Evolutionary conservation across 306 rosid genomes (phyloP).

Genomic region (Vigna trinervia): DNA sequence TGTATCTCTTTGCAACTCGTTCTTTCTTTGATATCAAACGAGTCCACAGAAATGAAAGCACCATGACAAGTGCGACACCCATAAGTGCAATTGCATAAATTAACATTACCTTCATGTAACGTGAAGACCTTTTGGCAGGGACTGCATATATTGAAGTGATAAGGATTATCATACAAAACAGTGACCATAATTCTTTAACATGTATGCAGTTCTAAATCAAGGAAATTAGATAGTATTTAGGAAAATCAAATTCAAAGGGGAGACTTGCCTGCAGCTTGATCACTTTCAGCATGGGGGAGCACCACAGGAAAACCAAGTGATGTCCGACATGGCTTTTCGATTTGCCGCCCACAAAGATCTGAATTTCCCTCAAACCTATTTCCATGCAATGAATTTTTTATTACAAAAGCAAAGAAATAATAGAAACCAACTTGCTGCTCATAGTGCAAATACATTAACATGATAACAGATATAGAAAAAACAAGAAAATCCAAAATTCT

Average conservation of each 20-base stretch:
- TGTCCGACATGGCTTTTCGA: slow-evolving; percentile 82
- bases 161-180: slow-evolving; percentile 27
- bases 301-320: slow-evolving; percentile 96
- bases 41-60: slow-evolving; percentile 74
- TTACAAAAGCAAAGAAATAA: neutral
- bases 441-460: neutral
- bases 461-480: neutral
- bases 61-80: slow-evolving; percentile 62
- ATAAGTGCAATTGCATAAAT: slow-evolving; percentile 73
- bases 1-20: slow-evolving; percentile 69
- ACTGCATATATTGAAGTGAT: slow-evolving; percentile 54
- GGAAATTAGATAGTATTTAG: neutral
- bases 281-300: slow-evolving; percentile 87
- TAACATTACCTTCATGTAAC: slow-evolving; percentile 71
- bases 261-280: slow-evolving; percentile 85
- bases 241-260: slow-evolving; percentile 21
- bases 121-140: slow-evolving; percentile 78
- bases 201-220: neutral
- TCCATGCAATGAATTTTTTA: slow-evolving; percentile 27
- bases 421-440: slow-evolving; percentile 13
- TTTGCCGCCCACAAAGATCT: slow-evolving; percentile 95
- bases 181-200: neutral
- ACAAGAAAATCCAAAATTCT: neutral
- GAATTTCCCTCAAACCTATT: slow-evolving; percentile 81
- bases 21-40: slow-evolving; percentile 76